Evolutionary conservation across 148 eudicot species (phyloP).

Genomic region (Salicornia ramosissima): DNA sequence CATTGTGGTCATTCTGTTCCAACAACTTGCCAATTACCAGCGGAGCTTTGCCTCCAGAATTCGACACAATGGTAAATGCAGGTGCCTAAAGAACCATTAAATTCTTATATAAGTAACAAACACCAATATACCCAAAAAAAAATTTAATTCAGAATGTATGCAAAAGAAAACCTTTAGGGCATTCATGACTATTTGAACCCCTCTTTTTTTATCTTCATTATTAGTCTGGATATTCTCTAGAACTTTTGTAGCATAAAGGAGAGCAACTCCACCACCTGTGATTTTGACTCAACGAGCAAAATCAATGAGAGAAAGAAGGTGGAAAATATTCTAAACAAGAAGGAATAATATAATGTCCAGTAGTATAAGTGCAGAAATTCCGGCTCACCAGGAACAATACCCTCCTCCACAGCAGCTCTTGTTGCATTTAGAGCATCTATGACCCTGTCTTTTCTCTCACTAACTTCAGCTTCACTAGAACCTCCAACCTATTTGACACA

Average conservation of each 20-base stretch:
- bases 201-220: constrained; percentile 81
- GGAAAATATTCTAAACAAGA: neutral
- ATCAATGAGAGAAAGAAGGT: neutral
- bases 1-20: constrained; percentile 68
- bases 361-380: neutral
- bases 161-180: constrained; percentile 66
- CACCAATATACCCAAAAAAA: neutral
- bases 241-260: constrained; percentile 72
- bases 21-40: constrained; percentile 77
- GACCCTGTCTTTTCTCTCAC: constrained; percentile 94
- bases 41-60: constrained; percentile 87
- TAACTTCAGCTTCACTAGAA: constrained; percentile 83
- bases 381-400: constrained; percentile 74
- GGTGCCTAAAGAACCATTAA: constrained; percentile 51
- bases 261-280: constrained; percentile 93
- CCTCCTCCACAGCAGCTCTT: constrained; percentile 93
- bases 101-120: neutral
- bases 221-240: constrained; percentile 54
- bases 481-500: constrained; percentile 65
- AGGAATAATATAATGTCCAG: neutral
- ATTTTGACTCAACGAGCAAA: constrained; percentile 3
- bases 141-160: neutral
- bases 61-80: constrained; percentile 64
- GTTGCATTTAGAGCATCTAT: constrained; percentile 95
- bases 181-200: constrained; percentile 73